Conservation (phyloP, 495 filamentous ascomycete species). For the Penicillium samsonianum region DNA sequence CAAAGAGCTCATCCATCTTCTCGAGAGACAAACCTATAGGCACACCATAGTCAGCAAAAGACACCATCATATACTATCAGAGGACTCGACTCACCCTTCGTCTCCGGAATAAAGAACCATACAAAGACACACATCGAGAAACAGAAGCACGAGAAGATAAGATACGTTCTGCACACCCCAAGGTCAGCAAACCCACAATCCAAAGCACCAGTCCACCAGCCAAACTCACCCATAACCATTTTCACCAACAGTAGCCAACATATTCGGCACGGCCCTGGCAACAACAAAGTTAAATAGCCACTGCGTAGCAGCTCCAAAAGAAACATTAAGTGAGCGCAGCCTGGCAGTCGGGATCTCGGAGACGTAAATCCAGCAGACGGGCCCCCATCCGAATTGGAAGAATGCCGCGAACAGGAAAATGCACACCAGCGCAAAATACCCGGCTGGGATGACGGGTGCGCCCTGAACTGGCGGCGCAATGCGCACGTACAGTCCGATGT, state of each 20-base stretch:
- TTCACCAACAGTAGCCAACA: conserved; percentile 57
- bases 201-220: background rate
- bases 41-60: conserved; percentile 3
- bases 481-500: conserved; percentile 78
- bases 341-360: conserved; percentile 72
- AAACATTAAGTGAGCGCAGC: conserved; percentile 66
- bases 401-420: conserved; percentile 75
- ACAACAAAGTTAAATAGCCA: conserved; percentile 50
- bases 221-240: conserved; percentile 57
- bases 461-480: conserved; percentile 62
- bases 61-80: background rate
- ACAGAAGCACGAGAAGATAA: conserved; percentile 58
- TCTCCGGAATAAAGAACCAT: conserved; percentile 73
- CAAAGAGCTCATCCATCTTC: conserved; percentile 56
- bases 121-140: conserved; percentile 67
- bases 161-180: conserved; percentile 30
- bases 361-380: conserved; percentile 76
- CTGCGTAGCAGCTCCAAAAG: conserved; percentile 65
- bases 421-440: conserved; percentile 68
- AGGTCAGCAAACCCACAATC: conserved; percentile 47
- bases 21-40: conserved; percentile 43
- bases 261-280: conserved; percentile 42
- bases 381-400: conserved; percentile 81
- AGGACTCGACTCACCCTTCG: conserved; percentile 55
- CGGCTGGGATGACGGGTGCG: conserved; percentile 52